These are phyloP conservation scores for Cyberlindnera amylophila DNA, from an alignment of 805 yeast genomes.

Conservation along the genomic window DNA sequence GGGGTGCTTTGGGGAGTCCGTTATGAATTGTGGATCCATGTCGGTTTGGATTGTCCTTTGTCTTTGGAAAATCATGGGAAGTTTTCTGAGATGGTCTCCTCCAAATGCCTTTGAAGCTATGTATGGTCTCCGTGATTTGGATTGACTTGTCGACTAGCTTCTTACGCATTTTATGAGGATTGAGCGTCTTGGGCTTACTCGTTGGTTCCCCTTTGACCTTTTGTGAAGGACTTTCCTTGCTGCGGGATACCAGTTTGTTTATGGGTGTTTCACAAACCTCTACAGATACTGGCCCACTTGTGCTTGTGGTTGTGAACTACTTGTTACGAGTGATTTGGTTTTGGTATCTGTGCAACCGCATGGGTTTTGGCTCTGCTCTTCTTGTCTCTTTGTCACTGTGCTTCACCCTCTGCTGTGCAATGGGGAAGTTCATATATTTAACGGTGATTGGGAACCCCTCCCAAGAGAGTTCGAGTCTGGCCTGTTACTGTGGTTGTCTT, in stretches of 20 bases:
- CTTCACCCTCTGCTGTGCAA: background rate
- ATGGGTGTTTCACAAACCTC: slow-evolving; percentile 15
- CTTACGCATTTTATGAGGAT: slow-evolving; percentile 6
- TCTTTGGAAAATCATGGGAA: background rate
- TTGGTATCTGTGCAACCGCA: slow-evolving; percentile 14
- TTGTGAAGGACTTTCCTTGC: slow-evolving; percentile 23
- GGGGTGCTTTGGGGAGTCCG: slow-evolving; percentile 17
- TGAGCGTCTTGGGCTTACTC: slow-evolving; percentile 7
- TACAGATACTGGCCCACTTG: slow-evolving; percentile 18
- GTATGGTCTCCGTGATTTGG: slow-evolving; percentile 2
- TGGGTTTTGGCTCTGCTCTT: background rate
- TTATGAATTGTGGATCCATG: slow-evolving; percentile 27
- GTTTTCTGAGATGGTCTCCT: slow-evolving; percentile 7
- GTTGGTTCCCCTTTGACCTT: background rate
- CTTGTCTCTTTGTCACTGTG: background rate
- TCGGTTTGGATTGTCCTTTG: slow-evolving; percentile 16
- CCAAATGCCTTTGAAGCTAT: slow-evolving; percentile 3
- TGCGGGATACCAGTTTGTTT: slow-evolving; percentile 50
- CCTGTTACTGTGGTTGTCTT: slow-evolving; percentile 6
- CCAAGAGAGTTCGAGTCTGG: background rate
- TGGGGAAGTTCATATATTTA: background rate
- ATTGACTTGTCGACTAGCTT: background rate
- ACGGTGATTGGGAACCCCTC: no score
- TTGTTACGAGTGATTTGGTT: slow-evolving; percentile 7
- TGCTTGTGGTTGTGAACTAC: slow-evolving; percentile 5